Evolutionary conservation across 768 basidiomycete species (phyloP), one percentile per base, ranked within the genome.

Genomic region (Xerocomus potaroensis): DNA sequence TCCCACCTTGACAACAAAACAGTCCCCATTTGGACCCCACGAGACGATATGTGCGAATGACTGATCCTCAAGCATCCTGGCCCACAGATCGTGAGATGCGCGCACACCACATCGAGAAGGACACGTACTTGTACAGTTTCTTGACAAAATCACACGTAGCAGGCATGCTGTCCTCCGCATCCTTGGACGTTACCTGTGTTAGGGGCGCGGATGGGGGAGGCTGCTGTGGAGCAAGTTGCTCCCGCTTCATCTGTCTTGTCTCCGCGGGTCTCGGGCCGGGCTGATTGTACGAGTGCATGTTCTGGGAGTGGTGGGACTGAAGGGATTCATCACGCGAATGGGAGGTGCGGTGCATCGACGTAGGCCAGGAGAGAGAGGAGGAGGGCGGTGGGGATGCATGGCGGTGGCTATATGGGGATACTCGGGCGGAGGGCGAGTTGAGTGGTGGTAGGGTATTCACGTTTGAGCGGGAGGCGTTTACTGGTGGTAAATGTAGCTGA

Each of bases 141-240:
- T 93, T 93, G 55, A 94, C 91, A 63, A 95, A 95, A 68, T 94
- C 91, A 57, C 82, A 84, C 26, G 92, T 87, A n/a, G 85, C 80
- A 1, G 89, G 84, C 87, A 90, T 85, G 47, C 75, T 72, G 59
- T 90, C 88, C 48, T 90, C 88, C 9, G 48, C 41, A 30, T 76
- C 75, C 26, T 70, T 70, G 47, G 62, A 45, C 19, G 49, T 42
- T 18, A 41, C 39, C 15, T 48, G 62, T 5, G 46, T 50, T 14
- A 55, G 57, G 1, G 53, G 57, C 0, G 47, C 41, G 3, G 57
- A 55, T 3, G 58, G 60, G 35, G 59, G 53, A 34, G 59, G 62
- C 31, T 48, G 61, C 23, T 51, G 60, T 2, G 51, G 63, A n/a
- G 56, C 50, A 7, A 50, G 51, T 8, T 61, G 64, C 43, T 64